Evolutionary conservation across 2,329 filamentous ascomycete species (phyloP), one percentile per base, ranked within the genome.

Genomic region (Fusarium sp.): DNA sequence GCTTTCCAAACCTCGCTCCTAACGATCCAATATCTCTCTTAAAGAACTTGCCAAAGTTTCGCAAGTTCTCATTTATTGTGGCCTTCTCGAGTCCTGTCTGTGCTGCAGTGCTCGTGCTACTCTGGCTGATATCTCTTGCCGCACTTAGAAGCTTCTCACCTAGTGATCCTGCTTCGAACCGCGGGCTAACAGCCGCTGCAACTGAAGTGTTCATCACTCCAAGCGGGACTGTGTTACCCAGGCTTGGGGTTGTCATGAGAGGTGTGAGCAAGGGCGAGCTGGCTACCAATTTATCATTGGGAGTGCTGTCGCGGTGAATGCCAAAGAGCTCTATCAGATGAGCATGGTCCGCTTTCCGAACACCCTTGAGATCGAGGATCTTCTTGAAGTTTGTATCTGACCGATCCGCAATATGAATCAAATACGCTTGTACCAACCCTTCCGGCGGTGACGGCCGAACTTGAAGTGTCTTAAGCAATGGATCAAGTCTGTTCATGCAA

Each of bases 31-130:
- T 91, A 84, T 98, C 95, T 71, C 95, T 86, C 70, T 92, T 91
- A 85, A 98, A 98, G 83, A 98, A 98, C 83, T 97, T 98, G 29
- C 95, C 95, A 82, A 99, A 93, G 80, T 94, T 97, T 84, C 94
- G 95, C 82, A 98, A 80, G 82, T 98, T 98, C 82, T 97, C 95
- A 79, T 98, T 97, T 72, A 98, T 89, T 58, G 92, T 94, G 12
- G 89, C 89, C 77, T 92, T 90, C 60, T 89, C 86, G 61, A 86
- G 78, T 21, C 83, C 85, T 19, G 73, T 84, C 69, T 83, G 83
- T 41, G 78, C 83, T 74, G 60, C 77, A n/a, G 73, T 65, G 48
- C 75, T 58, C 9, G 79, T 73, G 25, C 78, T 80, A 46, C 82
- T 80, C 59, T 89, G 92, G 8, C 93, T 93, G 76, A 97, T 94